phyloP scores from a whole-genome alignment of 768 basidiomycete species.

The Kwoniella sp. region DNA sequence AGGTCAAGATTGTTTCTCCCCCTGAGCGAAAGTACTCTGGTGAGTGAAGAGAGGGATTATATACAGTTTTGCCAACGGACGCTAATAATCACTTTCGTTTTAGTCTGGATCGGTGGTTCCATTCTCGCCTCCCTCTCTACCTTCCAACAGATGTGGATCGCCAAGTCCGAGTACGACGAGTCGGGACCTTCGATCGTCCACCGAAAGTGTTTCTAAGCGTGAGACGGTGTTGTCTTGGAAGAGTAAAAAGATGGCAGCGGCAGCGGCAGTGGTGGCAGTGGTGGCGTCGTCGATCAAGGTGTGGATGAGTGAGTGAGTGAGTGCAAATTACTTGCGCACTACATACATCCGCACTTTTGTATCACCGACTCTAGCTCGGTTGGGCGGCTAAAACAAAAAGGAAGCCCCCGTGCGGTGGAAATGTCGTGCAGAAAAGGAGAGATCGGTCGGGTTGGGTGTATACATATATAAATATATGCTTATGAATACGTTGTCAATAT shows the following conservation, averaged over 20 bases:
- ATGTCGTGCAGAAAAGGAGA: not conserved
- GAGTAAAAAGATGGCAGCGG: not conserved
- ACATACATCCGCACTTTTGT: not conserved
- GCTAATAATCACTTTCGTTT: constrained; percentile 65
- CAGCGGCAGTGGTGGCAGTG: not conserved
- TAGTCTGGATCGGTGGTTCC: constrained; percentile 76
- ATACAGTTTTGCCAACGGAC: constrained; percentile 8
- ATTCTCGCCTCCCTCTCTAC: constrained; percentile 78
- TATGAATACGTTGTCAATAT: constrained; percentile 3
- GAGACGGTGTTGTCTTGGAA: not conserved
- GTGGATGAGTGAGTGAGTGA: not conserved
- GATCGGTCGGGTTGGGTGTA: not conserved
- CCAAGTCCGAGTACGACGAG: constrained; percentile 75
- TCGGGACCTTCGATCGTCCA: constrained; percentile 58
- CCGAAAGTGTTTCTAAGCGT: constrained; percentile 56
- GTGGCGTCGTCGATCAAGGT: not conserved
- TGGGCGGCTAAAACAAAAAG: not conserved
- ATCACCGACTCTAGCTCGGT: not conserved
- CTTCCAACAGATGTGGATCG: constrained; percentile 94
- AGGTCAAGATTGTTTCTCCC: constrained; percentile 92
- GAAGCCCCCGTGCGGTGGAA: not conserved
- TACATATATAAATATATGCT: constrained; percentile 3
- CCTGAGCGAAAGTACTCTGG: constrained; percentile 68
- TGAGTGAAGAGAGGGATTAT: not conserved
- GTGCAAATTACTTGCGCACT: too few relatives aligned